phyloP scores from a whole-genome alignment of 345 rosid genomes.

The Erucastrum elatum region DNA sequence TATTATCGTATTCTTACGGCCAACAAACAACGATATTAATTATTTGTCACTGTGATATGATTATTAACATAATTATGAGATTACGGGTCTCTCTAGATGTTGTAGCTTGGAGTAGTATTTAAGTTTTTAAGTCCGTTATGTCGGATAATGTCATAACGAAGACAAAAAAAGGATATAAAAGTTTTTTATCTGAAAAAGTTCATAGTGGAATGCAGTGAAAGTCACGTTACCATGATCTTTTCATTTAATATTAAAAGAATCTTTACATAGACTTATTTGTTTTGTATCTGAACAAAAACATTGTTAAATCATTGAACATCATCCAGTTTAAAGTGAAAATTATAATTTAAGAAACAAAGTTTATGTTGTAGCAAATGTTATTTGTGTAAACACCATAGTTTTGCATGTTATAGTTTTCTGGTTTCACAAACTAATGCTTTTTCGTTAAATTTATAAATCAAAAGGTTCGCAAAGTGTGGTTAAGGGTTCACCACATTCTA shows the following conservation, averaged over 20 bases:
- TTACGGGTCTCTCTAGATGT: background rate
- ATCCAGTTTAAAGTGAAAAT: background rate
- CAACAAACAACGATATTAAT: background rate
- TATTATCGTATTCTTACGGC: background rate
- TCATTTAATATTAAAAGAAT: background rate
- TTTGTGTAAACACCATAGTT: background rate
- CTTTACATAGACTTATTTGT: background rate
- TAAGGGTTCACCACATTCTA: conserved; percentile 33
- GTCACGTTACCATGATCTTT: background rate
- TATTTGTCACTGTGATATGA: background rate
- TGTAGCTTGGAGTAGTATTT: background rate
- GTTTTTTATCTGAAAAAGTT: no score
- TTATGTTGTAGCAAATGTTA: background rate
- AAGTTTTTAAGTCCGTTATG: background rate
- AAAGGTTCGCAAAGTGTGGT: conserved; percentile 38
- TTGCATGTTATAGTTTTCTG: background rate
- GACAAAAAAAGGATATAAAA: no score
- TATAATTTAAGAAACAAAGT: background rate
- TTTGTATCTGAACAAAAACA: background rate
- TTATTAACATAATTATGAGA: background rate
- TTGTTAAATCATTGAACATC: background rate
- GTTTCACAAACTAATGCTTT: background rate
- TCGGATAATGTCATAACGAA: no score
- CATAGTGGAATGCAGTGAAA: background rate
- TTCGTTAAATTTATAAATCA: background rate